These are phyloP conservation scores for Fusarium virguliforme DNA, from an alignment of 2,329 filamentous ascomycete genomes.

Conservation along the genomic window DNA sequence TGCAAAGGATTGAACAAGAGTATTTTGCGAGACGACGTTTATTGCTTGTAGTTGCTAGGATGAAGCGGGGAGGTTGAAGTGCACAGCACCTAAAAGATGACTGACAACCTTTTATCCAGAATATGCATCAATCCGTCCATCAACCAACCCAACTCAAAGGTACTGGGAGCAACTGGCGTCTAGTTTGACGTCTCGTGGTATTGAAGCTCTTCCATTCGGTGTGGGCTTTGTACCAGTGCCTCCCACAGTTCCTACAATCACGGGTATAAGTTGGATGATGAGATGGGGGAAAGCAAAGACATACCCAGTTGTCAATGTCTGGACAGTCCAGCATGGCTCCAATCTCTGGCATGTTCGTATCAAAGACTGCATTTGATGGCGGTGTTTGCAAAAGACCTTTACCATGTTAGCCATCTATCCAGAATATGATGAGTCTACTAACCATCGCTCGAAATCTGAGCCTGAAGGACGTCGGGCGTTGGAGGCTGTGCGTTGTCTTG, in stretches of 20 bases:
- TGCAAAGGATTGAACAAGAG: background rate
- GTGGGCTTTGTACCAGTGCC: slow-evolving; percentile 33
- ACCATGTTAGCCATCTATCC: background rate
- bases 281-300: background rate
- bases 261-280: background rate
- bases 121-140: slow-evolving; percentile 3
- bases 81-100: background rate
- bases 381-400: background rate
- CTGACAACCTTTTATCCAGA: background rate
- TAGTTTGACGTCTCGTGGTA: slow-evolving; percentile 25
- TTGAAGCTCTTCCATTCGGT: slow-evolving; percentile 19
- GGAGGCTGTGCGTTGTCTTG: background rate
- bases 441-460: slow-evolving; percentile 1
- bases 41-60: background rate
- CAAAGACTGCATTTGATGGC: background rate
- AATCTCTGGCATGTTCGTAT: slow-evolving; percentile 20
- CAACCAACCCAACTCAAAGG: background rate
- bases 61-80: slow-evolving; percentile 1
- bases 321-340: slow-evolving; percentile 36
- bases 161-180: background rate
- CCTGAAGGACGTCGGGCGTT: background rate
- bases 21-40: background rate
- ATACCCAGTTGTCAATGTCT: slow-evolving; percentile 42
- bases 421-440: background rate
- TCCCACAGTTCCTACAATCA: slow-evolving; percentile 32